Evolutionary conservation across 345 rosid genomes (phyloP).

Genomic region (Citrus mangshanensis): DNA sequence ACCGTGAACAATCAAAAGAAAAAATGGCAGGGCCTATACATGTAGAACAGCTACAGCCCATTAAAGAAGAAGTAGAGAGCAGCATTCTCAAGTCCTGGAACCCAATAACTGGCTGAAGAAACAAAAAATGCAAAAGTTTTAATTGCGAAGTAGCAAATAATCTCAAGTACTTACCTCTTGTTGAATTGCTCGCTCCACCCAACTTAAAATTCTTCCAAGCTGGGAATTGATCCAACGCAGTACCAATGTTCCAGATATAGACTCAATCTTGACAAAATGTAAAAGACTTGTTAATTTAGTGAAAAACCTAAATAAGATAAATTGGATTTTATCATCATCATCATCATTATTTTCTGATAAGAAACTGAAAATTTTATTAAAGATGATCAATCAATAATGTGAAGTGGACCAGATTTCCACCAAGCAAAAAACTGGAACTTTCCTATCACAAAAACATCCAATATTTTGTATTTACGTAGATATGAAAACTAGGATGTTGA

Average conservation of each 20-base stretch:
- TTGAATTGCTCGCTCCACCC: constrained; percentile 95
- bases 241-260: constrained; percentile 87
- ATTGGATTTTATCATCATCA: no score
- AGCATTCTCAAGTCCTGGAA: not conserved
- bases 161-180: constrained; percentile 60
- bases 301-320: not conserved
- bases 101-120: not conserved
- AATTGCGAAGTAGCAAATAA: not conserved
- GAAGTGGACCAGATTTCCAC: no score
- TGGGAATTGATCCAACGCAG: constrained; percentile 96
- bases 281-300: not conserved
- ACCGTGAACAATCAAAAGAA: not conserved
- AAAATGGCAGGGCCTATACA: not conserved
- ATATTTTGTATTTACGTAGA: no score
- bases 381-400: no score
- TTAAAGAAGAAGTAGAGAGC: not conserved
- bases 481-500: no score
- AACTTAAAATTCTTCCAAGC: constrained; percentile 78
- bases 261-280: constrained; percentile 54
- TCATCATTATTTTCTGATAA: no score
- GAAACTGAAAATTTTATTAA: no score
- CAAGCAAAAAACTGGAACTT: no score
- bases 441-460: no score
- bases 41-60: not conserved
- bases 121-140: not conserved